Evolutionary conservation across 75 land plant genomes (phyloP).

Genomic region (Chamaecyparis obtusa): DNA sequence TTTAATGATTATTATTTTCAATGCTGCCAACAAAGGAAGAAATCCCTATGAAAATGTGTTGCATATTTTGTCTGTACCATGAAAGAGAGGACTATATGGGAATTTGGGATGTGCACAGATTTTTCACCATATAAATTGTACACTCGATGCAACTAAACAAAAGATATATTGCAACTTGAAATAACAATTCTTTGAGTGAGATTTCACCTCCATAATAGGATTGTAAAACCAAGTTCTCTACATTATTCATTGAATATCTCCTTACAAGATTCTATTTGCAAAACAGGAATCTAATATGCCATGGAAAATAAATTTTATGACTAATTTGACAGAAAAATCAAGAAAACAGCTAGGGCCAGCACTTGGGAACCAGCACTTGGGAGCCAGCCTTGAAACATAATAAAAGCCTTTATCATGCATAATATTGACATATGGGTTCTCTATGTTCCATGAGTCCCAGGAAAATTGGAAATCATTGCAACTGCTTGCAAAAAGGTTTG

Average conservation of each 20-base stretch:
- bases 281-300: background rate
- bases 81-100: background rate
- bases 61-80: background rate
- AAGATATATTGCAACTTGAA: background rate
- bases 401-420: background rate
- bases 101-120: background rate
- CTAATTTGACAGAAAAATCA: background rate
- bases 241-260: background rate
- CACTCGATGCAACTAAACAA: background rate
- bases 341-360: background rate
- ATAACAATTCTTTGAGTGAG: background rate
- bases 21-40: background rate
- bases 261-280: background rate
- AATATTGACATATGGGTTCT: background rate
- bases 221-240: background rate
- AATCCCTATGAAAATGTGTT: background rate
- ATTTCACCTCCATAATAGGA: background rate
- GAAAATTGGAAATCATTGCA: background rate
- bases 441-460: background rate
- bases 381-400: background rate
- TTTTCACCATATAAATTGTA: background rate
- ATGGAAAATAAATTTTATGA: background rate
- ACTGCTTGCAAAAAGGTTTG: background rate
- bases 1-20: background rate
- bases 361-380: background rate